Evolutionary conservation across 2,329 filamentous ascomycete species (phyloP), one percentile per base, ranked within the genome.

Genomic region (Alternaria sp.): DNA sequence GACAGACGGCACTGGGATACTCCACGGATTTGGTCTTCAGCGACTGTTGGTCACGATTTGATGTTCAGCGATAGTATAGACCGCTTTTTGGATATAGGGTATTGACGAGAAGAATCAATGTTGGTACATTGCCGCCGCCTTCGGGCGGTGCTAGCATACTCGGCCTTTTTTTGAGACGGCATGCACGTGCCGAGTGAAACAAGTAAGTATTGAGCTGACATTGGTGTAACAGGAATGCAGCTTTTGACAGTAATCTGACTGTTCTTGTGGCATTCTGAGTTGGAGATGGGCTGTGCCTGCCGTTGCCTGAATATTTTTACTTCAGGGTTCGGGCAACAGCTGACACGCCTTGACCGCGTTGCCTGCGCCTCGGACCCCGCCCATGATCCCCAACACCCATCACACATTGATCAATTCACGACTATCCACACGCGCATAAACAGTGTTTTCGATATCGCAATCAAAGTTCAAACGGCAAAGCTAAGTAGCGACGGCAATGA

Each of bases 1-100:
- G 67, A 67, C 64, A 40, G 36, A 63, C 54, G 46, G 50, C 45
- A 47, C n/a, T 36, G 28, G 30, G 26, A 50, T 43, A 23, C 13
- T 54, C 11, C 46, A 64, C 30, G n/a, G 36, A 23, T 56, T 54
- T 56, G 57, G 8, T 26, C 28, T 57, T 54, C 49, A 51, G 58
- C 40, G 49, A 54, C 7, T 32, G 21, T 50, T 36, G 49, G 43
- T 19, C 49, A 57, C 36, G 58, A 50, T 25, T 30, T 54, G 17
- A 54, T 44, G 44, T 46, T 57, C 30, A 8, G 46, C 60, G 43
- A 45, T 61, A 64, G 49, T 47, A 25, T 57, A 61, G 52, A 56
- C n/a, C 28, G 47, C 56, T 30, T 45, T 23, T 43, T 40, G 21
- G 47, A 56, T 45, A 30, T 11, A 36, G 13, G 49, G 49, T 58